A percentile compares a stretch with the other conserved stretches of the same genome.
Conservation (phyloP, 2,329 filamentous ascomycete genomes). For the Trichoderma arundinaceum region DNA sequence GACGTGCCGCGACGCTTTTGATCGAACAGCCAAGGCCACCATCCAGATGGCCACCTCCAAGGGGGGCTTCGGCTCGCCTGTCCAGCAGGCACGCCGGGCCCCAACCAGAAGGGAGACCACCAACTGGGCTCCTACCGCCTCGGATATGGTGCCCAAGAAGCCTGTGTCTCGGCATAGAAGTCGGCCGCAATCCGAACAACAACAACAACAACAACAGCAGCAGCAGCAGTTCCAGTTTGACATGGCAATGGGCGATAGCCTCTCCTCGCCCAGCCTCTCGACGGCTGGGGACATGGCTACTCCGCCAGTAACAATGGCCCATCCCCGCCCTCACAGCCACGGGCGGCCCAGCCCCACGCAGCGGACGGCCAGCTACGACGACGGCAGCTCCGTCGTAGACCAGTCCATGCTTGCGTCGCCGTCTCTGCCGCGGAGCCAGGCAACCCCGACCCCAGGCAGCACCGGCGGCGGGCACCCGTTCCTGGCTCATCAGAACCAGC, state of each 20-base stretch:
- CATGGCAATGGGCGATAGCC: slow-evolving; percentile 47
- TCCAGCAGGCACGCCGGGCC: slow-evolving; percentile 39
- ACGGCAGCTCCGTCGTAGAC: slow-evolving; percentile 43
- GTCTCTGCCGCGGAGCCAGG: slow-evolving; percentile 46
- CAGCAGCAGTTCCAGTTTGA: slow-evolving; percentile 45
- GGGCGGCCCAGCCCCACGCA: slow-evolving; percentile 43
- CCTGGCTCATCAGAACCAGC: background rate
- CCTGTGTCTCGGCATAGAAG: slow-evolving; percentile 37
- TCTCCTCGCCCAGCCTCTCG: slow-evolving; percentile 51
- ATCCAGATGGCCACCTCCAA: slow-evolving; percentile 93
- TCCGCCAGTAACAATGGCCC: slow-evolving; percentile 47
- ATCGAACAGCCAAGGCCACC: slow-evolving; percentile 92
- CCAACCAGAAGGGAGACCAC: slow-evolving; percentile 39
- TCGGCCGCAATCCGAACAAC: slow-evolving; percentile 30
- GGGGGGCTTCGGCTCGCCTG: slow-evolving; percentile 71
- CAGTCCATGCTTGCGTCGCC: slow-evolving; percentile 55
- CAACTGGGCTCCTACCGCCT: slow-evolving; percentile 41
- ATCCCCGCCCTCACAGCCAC: slow-evolving; percentile 37
- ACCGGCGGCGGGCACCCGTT: slow-evolving; percentile 38
- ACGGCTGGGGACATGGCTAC: slow-evolving; percentile 48
- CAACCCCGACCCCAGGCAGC: slow-evolving; percentile 45
- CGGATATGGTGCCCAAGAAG: slow-evolving; percentile 38
- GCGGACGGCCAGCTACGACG: slow-evolving; percentile 40
- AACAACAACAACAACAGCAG: slow-evolving; percentile 33
- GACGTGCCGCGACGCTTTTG: slow-evolving; percentile 92